Evolutionary conservation across 2,329 filamentous ascomycete species (phyloP).

Genomic region (Trichoderma atroviride): DNA sequence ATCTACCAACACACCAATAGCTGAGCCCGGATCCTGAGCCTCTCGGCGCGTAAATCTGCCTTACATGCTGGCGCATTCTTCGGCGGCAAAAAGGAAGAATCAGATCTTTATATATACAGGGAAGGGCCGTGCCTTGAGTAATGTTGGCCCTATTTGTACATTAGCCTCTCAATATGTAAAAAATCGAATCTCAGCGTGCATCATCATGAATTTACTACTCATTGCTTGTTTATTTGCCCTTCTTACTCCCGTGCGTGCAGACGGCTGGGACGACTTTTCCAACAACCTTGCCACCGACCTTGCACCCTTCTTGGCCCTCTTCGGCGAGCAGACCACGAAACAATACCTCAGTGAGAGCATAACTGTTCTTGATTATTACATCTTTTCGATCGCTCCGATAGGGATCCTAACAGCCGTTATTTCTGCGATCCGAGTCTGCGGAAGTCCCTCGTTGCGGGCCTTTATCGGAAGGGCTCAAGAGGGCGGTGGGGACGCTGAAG

Average conservation of each 20-base stretch:
- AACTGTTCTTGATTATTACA: background rate
- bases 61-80: background rate
- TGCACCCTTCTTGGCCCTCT: background rate
- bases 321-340: slow-evolving; percentile 1
- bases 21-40: background rate
- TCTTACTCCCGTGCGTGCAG: background rate
- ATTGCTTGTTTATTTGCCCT: background rate
- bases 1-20: background rate
- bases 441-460: background rate
- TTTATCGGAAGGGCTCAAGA: slow-evolving; percentile 9
- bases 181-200: background rate
- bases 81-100: background rate
- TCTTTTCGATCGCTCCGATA: background rate
- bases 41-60: background rate
- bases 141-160: background rate
- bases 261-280: slow-evolving; percentile 1
- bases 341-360: background rate
- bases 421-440: slow-evolving; percentile 1
- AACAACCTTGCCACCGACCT: background rate
- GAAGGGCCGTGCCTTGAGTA: background rate
- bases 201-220: background rate
- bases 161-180: background rate
- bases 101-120: background rate
- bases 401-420: background rate
- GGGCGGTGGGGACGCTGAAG: background rate